phyloP scores from a whole-genome alignment of 805 yeast species.

The Candida anglica region DNA sequence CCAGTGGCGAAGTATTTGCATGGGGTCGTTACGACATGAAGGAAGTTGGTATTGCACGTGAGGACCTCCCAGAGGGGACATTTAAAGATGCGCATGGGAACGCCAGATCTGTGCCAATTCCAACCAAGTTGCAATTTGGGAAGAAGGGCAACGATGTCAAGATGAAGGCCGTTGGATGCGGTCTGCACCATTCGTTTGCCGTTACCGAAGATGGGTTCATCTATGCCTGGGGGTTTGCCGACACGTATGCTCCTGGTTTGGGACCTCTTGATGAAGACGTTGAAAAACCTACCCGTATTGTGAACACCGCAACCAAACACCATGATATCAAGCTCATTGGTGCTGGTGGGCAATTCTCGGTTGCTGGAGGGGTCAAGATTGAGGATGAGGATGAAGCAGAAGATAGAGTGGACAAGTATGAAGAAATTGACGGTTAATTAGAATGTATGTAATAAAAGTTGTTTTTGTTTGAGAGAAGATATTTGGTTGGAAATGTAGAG shows the following conservation, averaged over 20 bases:
- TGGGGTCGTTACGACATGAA: constrained; percentile 95
- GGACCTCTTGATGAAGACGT: constrained; percentile 91
- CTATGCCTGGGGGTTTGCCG: constrained; percentile 98
- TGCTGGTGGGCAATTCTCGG: constrained; percentile 97
- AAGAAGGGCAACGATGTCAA: constrained; percentile 25
- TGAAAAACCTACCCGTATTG: constrained; percentile 81
- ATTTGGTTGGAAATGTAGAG: not conserved
- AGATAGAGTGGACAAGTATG: constrained; percentile 48
- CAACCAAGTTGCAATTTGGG: constrained; percentile 56
- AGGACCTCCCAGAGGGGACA: constrained; percentile 64
- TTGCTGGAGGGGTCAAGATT: constrained; percentile 75
- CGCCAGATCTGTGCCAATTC: constrained; percentile 80
- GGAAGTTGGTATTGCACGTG: constrained; percentile 77
- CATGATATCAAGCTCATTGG: constrained; percentile 69
- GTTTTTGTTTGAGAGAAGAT: too few relatives aligned
- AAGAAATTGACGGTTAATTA: constrained; percentile 40
- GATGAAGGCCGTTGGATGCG: constrained; percentile 58
- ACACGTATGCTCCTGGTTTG: constrained; percentile 92
- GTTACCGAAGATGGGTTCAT: constrained; percentile 78
- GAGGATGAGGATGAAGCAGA: constrained; percentile 48
- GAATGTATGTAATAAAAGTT: constrained; percentile 2
- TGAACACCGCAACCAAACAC: constrained; percentile 88
- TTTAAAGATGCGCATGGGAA: constrained; percentile 77
- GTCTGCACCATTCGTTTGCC: constrained; percentile 91
- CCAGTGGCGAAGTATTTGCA: constrained; percentile 68